These are phyloP conservation scores for Aquilaria yunnanensis DNA, from an alignment of 345 rosid species.

Conservation along the genomic window DNA sequence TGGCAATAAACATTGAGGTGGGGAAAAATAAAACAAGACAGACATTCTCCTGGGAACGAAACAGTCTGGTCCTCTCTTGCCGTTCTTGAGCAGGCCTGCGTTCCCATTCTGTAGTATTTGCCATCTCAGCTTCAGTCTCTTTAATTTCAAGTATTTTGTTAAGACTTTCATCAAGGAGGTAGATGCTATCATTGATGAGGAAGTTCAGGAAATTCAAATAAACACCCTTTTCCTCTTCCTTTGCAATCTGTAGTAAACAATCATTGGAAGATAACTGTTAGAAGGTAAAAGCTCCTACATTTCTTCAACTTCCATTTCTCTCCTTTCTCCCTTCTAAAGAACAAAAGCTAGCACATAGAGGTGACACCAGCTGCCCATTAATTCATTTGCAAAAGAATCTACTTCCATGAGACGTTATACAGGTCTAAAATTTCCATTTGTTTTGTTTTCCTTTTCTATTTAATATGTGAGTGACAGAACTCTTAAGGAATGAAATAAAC, in stretches of 20 bases:
- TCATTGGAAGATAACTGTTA: too few relatives aligned
- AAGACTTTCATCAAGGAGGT: constrained; percentile 96
- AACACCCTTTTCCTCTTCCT: constrained; percentile 98
- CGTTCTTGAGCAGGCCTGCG: constrained; percentile 90
- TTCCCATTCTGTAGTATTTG: constrained; percentile 90
- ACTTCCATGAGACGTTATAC: too few relatives aligned
- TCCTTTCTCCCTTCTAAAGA: too few relatives aligned
- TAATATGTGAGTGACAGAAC: too few relatives aligned
- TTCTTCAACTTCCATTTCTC: too few relatives aligned
- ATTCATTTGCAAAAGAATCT: too few relatives aligned
- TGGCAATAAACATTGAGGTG: too few relatives aligned
- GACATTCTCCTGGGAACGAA: constrained; percentile 96
- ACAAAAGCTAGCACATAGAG: too few relatives aligned
- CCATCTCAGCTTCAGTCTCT: constrained; percentile 95
- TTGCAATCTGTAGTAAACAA: constrained; percentile 64
- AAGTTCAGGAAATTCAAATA: constrained; percentile 97
- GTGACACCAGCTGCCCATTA: too few relatives aligned
- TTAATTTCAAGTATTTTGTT: constrained; percentile 95
- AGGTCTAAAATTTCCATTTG: too few relatives aligned
- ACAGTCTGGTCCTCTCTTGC: constrained; percentile 89
- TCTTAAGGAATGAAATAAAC: too few relatives aligned
- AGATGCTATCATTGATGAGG: constrained; percentile 94
- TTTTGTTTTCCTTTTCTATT: not conserved
- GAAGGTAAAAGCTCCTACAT: not conserved
- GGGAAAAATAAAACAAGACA: constrained; percentile 1